A percentile compares a stretch with the other conserved stretches of the same genome.
phyloP scores from a whole-genome alignment of 2,329 filamentous ascomycete genomes.

The Colletotrichum incanum region DNA sequence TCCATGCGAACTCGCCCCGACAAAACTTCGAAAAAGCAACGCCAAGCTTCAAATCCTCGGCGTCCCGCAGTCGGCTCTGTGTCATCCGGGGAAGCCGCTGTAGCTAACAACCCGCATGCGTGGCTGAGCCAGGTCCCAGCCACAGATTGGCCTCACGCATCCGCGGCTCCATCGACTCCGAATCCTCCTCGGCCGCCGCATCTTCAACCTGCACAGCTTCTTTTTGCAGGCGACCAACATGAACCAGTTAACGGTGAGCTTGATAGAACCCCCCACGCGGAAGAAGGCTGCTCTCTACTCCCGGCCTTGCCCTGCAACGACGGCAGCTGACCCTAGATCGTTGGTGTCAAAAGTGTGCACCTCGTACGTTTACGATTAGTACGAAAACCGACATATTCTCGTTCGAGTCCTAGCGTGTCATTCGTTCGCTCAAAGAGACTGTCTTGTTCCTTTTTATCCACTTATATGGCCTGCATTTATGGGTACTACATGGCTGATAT shows the following conservation, averaged over 20 bases:
- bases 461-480: neutral
- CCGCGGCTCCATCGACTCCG: neutral
- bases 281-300: neutral
- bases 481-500: neutral
- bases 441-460: neutral
- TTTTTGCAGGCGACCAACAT: neutral
- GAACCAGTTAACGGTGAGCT: neutral
- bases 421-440: neutral
- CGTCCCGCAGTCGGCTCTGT: neutral
- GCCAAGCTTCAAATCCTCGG: neutral
- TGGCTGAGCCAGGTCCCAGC: conserved; percentile 22
- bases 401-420: neutral
- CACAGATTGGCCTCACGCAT: conserved; percentile 15
- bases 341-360: neutral
- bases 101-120: neutral
- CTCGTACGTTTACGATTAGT: neutral
- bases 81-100: conserved; percentile 39
- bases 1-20: neutral
- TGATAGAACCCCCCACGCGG: neutral
- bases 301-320: neutral
- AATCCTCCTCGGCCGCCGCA: neutral
- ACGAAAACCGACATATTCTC: neutral
- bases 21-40: neutral
- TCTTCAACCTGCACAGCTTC: neutral
- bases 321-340: neutral